Evolutionary conservation across 257 asterid species (phyloP).

Genomic region (Coffea eugenioides): DNA sequence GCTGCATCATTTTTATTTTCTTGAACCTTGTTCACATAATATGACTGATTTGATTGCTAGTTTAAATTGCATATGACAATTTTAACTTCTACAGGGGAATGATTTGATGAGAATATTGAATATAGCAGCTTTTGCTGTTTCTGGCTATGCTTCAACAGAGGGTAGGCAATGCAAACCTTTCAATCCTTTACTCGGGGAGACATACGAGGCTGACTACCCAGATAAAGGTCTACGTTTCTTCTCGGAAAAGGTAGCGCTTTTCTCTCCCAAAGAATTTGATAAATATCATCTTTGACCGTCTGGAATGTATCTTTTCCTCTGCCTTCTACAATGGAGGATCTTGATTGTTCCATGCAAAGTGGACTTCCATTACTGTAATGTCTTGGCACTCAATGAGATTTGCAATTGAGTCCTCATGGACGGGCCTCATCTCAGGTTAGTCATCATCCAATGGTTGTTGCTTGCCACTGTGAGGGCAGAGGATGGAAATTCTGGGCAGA

Average conservation of each 20-base stretch:
- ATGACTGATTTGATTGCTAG: neutral
- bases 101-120: conserved; percentile 94
- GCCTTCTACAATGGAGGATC: neutral
- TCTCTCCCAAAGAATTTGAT: neutral
- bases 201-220: conserved; percentile 97
- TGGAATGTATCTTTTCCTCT: neutral
- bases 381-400: neutral
- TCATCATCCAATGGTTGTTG: conserved; percentile 97
- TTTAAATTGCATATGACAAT: neutral
- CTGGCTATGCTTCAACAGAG: conserved; percentile 97
- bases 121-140: conserved; percentile 98
- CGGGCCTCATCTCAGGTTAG: conserved; percentile 63
- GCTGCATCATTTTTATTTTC: neutral
- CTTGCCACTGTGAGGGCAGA: conserved; percentile 96
- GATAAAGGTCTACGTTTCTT: conserved; percentile 93
- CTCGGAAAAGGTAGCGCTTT: conserved; percentile 77
- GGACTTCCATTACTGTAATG: neutral
- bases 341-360: neutral
- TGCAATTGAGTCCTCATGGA: neutral
- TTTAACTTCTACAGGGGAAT: conserved; percentile 69
- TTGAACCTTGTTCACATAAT: neutral
- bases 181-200: conserved; percentile 99
- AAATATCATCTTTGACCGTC: neutral
- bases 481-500: conserved; percentile 99
- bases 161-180: conserved; percentile 98